phyloP scores from a whole-genome alignment of 2,329 filamentous ascomycete genomes.

The Fusarium aywerte region DNA sequence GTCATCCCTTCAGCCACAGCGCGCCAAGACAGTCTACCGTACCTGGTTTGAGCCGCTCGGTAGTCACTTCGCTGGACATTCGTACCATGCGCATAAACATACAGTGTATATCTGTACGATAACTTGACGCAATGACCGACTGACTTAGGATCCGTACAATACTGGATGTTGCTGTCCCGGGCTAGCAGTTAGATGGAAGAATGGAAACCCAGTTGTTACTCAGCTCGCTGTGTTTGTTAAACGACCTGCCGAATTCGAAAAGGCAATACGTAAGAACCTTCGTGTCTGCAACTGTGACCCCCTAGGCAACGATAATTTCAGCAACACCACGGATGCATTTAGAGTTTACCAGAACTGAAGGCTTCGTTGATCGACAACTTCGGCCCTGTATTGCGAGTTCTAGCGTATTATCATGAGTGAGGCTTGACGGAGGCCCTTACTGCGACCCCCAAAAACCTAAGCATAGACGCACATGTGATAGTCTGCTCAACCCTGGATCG shows the following conservation, averaged over 20 bases:
- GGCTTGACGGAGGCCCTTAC: neutral
- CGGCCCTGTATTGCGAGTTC: constrained; percentile 25
- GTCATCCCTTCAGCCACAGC: constrained; percentile 13
- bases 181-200: neutral
- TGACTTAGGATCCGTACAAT: neutral
- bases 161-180: neutral
- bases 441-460: neutral
- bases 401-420: constrained; percentile 12
- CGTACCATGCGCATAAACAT: neutral
- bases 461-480: constrained; percentile 28
- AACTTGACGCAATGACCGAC: neutral
- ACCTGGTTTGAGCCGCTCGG: constrained; percentile 17
- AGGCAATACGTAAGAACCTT: constrained; percentile 18
- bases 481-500: constrained; percentile 10
- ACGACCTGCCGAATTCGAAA: constrained; percentile 22
- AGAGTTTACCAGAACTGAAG: constrained; percentile 3
- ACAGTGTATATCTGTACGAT: neutral
- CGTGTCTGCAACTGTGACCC: constrained; percentile 14
- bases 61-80: constrained; percentile 1
- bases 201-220: constrained; percentile 2
- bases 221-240: constrained; percentile 2
- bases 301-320: constrained; percentile 9
- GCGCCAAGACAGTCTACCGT: constrained; percentile 10
- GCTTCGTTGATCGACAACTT: constrained; percentile 33
- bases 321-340: neutral